Evolutionary conservation across 768 basidiomycete species (phyloP), one percentile per base, ranked within the genome.

Genomic region (Infundibulicybe gibba): DNA sequence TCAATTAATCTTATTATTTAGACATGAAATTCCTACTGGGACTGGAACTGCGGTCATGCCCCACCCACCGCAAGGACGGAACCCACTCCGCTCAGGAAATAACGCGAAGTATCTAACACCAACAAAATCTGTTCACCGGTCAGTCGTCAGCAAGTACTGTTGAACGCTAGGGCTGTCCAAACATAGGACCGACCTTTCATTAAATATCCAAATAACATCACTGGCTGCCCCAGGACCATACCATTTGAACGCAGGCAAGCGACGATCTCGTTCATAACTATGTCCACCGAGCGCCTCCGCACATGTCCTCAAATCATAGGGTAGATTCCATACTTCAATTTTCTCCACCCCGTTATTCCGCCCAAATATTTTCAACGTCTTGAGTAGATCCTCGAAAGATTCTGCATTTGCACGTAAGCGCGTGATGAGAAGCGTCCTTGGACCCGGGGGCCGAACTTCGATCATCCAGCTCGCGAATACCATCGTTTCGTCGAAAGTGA

Each of bases 111-210:
- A n/a, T 25, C 8, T 8, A 25, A 25, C 25, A 25, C 25, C 25
- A 25, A 25, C 25, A 25, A 25, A 4, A 25, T 25, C 25, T 25
- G 25, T 25, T 25, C 25, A 25, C 25, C 25, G 8, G 25, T 25
- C 8, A 25, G 25, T 25, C 25, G 8, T 25, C n/a, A n/a, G n/a
- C n/a, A n/a, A n/a, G n/a, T n/a, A n/a, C n/a, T n/a, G n/a, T n/a
- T n/a, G n/a, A n/a, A n/a, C n/a, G n/a, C n/a, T n/a, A n/a, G n/a
- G n/a, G n/a, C n/a, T n/a, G n/a, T n/a, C n/a, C n/a, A n/a, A n/a
- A n/a, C n/a, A n/a, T n/a, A n/a, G n/a, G n/a, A n/a, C 65, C 41
- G 31, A 75, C 76, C 68, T 74, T 53, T 81, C 79, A 40, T 80
- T 79, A 43, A 69, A 67, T 30, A 65, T 40, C 79, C 79, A 81